Conservation (phyloP, 164 flowering plant genomes). For the Hamamelis virginiana region DNA sequence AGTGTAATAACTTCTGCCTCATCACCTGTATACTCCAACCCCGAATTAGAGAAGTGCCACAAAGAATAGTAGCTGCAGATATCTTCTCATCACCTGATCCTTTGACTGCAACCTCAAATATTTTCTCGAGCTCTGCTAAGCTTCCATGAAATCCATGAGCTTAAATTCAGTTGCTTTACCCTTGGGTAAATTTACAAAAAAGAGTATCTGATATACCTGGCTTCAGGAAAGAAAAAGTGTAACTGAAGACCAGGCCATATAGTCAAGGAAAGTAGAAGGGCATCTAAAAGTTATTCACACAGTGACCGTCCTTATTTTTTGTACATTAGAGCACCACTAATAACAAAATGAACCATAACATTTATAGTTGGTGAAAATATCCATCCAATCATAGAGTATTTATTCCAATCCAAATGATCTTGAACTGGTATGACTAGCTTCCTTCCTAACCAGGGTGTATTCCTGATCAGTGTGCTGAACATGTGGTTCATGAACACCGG, state of each 20-base stretch:
- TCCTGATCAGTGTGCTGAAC: too few relatives aligned
- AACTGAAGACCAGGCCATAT: constrained; percentile 53
- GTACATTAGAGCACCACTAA: not conserved
- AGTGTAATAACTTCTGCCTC: not conserved
- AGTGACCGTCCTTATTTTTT: not conserved
- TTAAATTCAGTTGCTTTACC: constrained; percentile 77
- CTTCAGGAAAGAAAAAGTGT: too few relatives aligned
- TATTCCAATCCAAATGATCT: too few relatives aligned
- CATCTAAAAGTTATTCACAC: constrained; percentile 10
- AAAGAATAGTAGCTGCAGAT: constrained; percentile 66
- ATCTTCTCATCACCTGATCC: constrained; percentile 71
- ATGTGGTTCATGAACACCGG: too few relatives aligned
- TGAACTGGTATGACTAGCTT: too few relatives aligned
- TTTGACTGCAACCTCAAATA: constrained; percentile 57
- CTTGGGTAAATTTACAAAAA: constrained; percentile 45
- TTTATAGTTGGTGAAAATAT: too few relatives aligned
- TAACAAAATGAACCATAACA: too few relatives aligned
- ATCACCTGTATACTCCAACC: constrained; percentile 77
- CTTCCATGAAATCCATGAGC: constrained; percentile 93
- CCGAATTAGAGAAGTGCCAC: constrained; percentile 62
- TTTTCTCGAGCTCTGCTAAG: constrained; percentile 72
- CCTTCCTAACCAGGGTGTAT: too few relatives aligned
- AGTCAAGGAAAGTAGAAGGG: constrained; percentile 12
- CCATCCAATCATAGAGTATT: too few relatives aligned
- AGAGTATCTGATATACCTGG: constrained; percentile 52